Evolutionary conservation across 805 yeast species (phyloP), one percentile per base, ranked within the genome.

Genomic region (Metschnikowia borealis): DNA sequence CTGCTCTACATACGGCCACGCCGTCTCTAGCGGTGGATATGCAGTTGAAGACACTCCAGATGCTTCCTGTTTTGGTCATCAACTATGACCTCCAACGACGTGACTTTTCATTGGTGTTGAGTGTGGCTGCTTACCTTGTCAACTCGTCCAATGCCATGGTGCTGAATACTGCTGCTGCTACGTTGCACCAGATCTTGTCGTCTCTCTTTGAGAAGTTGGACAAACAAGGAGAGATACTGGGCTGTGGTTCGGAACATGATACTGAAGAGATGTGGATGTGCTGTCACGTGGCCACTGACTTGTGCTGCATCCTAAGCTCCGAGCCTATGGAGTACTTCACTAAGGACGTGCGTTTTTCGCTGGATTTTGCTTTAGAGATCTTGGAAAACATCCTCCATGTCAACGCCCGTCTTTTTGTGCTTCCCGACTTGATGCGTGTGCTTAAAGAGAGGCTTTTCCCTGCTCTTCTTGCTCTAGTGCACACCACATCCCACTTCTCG

Each of bases 161-260:
- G 5, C 77, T 82, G 13, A 91, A 90, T 60, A 88, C 98, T 0
- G 97, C 98, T 0, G 83, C 89, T 45, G 99, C 98, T 2, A 89
- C 98, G 3, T 77, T 90, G 42, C 95, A 90, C 54, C 98, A 94
- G 64, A 69, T 94, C 39, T 77, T 90, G 41, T 81, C 86, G 35
- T 81, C 86, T 31, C 79, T 90, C 0, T 92, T 86, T 65, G 98
- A 92, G 49, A 77, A 81, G 61, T 76, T 51, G 32, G 40, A 43
- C 20, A 37, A 14, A 13, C 35, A 14, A n/a, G 11, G 11, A 13
- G 38, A 17, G 8, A 8, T 8, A 26, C 11, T 26, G 29, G 2
- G 3, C 11, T 8, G 4, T 26, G 29, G 29, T 26, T 26, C 11
- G 5, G 29, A 26, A 8, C 5, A 26, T 3, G 11, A 8, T 26